phyloP scores from a whole-genome alignment of 1,139 yeast genomes.

The Zhuliangozyma blackwelliae region DNA sequence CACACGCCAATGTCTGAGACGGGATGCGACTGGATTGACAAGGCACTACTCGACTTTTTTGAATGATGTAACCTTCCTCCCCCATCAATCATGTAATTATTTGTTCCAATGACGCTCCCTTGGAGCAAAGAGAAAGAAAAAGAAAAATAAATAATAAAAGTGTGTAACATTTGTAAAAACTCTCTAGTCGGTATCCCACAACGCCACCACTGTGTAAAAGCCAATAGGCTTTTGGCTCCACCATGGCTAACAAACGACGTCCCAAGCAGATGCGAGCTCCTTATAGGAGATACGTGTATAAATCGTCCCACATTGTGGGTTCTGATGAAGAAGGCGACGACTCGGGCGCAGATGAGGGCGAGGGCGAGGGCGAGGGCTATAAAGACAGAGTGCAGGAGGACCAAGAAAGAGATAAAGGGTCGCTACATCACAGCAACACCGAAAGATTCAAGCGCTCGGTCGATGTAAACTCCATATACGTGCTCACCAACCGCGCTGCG shows the following conservation, averaged over 20 bases:
- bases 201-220: too few species aligned
- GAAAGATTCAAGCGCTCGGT: constrained; percentile 27
- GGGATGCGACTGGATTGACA: constrained; percentile 54
- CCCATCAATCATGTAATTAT: too few species aligned
- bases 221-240: constrained; percentile 12
- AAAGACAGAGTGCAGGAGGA: background rate
- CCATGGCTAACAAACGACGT: constrained; percentile 81
- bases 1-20: constrained; percentile 42
- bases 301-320: constrained; percentile 38
- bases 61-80: background rate
- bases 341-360: constrained; percentile 13
- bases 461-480: constrained; percentile 32
- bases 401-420: constrained; percentile 5
- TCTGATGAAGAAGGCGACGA: constrained; percentile 34
- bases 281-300: constrained; percentile 72
- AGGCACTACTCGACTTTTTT: constrained; percentile 19
- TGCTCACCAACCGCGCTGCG: constrained; percentile 22
- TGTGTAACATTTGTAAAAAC: too few species aligned
- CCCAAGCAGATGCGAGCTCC: constrained; percentile 78
- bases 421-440: constrained; percentile 19
- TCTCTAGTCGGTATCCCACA: too few species aligned
- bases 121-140: too few species aligned
- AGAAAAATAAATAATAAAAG: too few species aligned
- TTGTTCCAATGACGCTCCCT: too few species aligned
- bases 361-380: constrained; percentile 6